Evolutionary conservation across 495 filamentous ascomycete species (phyloP).

Genomic region (Annulohypoxylon moriforme): DNA sequence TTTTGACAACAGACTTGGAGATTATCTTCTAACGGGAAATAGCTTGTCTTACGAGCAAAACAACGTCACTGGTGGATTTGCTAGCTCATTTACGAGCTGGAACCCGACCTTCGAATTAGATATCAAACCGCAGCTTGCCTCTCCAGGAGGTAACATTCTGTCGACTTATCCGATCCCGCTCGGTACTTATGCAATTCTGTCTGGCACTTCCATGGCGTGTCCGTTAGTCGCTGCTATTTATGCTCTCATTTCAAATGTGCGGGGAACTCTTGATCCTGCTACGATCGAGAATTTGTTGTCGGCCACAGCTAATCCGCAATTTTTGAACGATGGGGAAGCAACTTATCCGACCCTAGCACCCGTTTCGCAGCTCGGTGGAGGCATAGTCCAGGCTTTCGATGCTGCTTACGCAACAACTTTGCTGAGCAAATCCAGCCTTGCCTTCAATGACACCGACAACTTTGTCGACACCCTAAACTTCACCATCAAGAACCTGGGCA

Average conservation of each 20-base stretch:
- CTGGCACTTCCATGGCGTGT: slow-evolving; percentile 71
- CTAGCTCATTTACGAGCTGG: slow-evolving; percentile 66
- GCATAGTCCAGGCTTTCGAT: slow-evolving; percentile 67
- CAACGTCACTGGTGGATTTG: slow-evolving; percentile 54
- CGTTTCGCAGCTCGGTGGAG: slow-evolving; percentile 67
- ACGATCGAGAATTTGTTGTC: slow-evolving; percentile 60
- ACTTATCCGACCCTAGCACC: slow-evolving; percentile 60
- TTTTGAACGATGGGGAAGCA: slow-evolving; percentile 60
- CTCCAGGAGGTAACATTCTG: slow-evolving; percentile 67
- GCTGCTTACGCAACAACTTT: slow-evolving; percentile 65
- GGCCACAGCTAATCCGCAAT: slow-evolving; percentile 56
- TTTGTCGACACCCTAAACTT: slow-evolving; percentile 60
- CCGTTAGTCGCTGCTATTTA: slow-evolving; percentile 65
- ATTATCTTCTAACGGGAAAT: slow-evolving; percentile 25
- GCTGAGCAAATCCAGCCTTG: slow-evolving; percentile 63
- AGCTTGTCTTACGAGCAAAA: slow-evolving; percentile 49
- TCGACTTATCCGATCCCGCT: slow-evolving; percentile 64
- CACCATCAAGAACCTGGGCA: slow-evolving; percentile 64
- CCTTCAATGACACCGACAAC: slow-evolving; percentile 69
- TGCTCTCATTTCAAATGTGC: slow-evolving; percentile 63
- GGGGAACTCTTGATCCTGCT: slow-evolving; percentile 61
- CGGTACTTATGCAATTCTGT: slow-evolving; percentile 65
- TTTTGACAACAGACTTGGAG: not conserved
- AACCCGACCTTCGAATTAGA: slow-evolving; percentile 67
- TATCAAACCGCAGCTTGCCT: slow-evolving; percentile 64